Evolutionary conservation across 768 basidiomycete genomes (phyloP).

Genomic region (Xerocomellus chrysenteron): DNA sequence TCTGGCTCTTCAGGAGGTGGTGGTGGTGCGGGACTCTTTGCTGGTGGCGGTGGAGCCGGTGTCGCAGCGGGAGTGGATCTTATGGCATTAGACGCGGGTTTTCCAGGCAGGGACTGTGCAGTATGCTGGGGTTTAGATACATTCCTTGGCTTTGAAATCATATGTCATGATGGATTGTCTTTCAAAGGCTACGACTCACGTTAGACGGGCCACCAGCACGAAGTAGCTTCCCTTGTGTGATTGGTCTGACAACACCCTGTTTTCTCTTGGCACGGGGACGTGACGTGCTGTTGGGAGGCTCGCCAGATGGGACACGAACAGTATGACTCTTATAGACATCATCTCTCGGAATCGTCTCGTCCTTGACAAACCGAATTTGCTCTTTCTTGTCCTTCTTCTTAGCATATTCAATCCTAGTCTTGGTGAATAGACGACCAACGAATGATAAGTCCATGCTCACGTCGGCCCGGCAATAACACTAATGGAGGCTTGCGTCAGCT

Average conservation of each 20-base stretch:
- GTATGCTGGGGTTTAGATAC: slow-evolving; percentile 39
- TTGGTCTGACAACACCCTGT: slow-evolving; percentile 79
- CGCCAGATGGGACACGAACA: slow-evolving; percentile 85
- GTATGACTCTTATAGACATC: slow-evolving; percentile 93
- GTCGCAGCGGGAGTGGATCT: slow-evolving; percentile 24
- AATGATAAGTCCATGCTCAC: slow-evolving; percentile 46
- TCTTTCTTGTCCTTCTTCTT: slow-evolving; percentile 98
- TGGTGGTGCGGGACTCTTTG: slow-evolving; percentile 47
- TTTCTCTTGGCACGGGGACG: slow-evolving; percentile 85
- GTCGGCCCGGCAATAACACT: slow-evolving; percentile 70
- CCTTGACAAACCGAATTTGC: slow-evolving; percentile 83
- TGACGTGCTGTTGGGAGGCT: slow-evolving; percentile 78
- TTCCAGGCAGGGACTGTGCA: slow-evolving; percentile 60
- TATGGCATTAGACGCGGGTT: slow-evolving; percentile 38
- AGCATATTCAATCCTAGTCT: slow-evolving; percentile 73
- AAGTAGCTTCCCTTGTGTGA: slow-evolving; percentile 81
- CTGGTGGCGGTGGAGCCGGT: slow-evolving; percentile 40
- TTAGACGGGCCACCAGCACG: slow-evolving; percentile 73
- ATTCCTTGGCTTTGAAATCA: slow-evolving; percentile 42
- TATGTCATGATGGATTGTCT: slow-evolving; percentile 1
- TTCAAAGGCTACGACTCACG: slow-evolving; percentile 31
- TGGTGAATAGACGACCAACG: slow-evolving; percentile 11
- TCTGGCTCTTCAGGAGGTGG: slow-evolving; percentile 61
- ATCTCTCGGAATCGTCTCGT: slow-evolving; percentile 75
- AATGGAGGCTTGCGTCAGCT: slow-evolving; percentile 74